phyloP scores from a whole-genome alignment of 192 early-diverging fungal species.

The Gryganskiella cystojenkinii region DNA sequence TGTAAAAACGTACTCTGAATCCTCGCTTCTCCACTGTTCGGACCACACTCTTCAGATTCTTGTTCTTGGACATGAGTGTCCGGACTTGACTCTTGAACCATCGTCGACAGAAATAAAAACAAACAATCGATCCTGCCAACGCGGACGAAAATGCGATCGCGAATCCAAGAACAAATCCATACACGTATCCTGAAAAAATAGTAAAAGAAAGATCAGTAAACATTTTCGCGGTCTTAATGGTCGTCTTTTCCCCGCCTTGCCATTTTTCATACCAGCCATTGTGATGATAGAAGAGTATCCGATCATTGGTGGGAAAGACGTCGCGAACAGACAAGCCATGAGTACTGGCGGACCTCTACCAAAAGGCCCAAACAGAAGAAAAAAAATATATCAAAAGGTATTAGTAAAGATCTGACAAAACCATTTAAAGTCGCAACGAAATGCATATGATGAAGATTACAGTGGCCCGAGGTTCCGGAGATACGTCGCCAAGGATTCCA shows the following conservation, averaged over 20 bases:
- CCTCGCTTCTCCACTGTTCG: constrained; percentile 70
- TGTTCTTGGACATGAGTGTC: constrained; percentile 55
- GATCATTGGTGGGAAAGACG: constrained; percentile 75
- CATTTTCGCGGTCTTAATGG: not conserved
- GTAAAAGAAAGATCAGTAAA: not conserved
- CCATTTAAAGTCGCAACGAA: too few relatives aligned
- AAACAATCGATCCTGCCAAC: constrained; percentile 60
- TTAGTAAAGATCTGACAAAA: too few relatives aligned
- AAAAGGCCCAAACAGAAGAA: not conserved
- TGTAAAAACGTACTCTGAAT: constrained; percentile 59
- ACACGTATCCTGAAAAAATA: constrained; percentile 62
- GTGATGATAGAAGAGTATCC: constrained; percentile 75
- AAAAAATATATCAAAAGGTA: too few relatives aligned
- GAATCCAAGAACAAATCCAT: constrained; percentile 69
- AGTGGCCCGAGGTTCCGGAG: constrained; percentile 53
- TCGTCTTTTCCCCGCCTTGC: not conserved
- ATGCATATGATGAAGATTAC: constrained; percentile 20
- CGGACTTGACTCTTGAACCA: constrained; percentile 59
- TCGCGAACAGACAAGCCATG: constrained; percentile 61
- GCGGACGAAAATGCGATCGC: constrained; percentile 69
- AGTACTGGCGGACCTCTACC: constrained; percentile 60
- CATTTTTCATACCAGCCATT: constrained; percentile 54
- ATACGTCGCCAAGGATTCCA: constrained; percentile 52
- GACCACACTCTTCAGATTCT: constrained; percentile 60
- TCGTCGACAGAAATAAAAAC: constrained; percentile 62